These are phyloP conservation scores for Verticillium nubilum DNA, from an alignment of 2,329 filamentous ascomycete species.

Conservation along the genomic window DNA sequence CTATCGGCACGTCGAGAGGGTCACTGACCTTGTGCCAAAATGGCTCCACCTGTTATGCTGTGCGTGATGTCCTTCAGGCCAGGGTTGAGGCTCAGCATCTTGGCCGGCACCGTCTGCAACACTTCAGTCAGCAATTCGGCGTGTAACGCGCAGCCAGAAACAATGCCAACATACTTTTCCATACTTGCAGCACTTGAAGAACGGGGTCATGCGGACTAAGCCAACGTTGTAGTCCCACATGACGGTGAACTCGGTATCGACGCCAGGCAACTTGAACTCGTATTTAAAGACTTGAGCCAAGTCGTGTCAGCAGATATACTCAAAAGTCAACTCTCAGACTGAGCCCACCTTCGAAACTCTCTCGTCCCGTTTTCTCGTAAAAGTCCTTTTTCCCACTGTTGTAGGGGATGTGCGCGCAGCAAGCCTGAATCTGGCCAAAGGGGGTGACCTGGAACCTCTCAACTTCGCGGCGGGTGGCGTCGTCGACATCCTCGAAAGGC, in stretches of 20 bases:
- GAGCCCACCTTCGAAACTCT: slow-evolving; percentile 75
- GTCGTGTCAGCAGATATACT: not conserved
- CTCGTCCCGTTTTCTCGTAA: slow-evolving; percentile 76
- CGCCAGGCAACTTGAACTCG: slow-evolving; percentile 65
- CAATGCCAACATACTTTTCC: slow-evolving; percentile 60
- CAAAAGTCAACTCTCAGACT: not conserved
- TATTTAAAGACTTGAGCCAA: slow-evolving; percentile 69
- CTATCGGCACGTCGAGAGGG: not conserved
- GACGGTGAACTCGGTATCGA: slow-evolving; percentile 64
- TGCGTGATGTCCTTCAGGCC: slow-evolving; percentile 86
- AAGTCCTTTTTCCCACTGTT: slow-evolving; percentile 92
- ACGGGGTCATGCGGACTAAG: slow-evolving; percentile 86
- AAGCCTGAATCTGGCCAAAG: slow-evolving; percentile 54
- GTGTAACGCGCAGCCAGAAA: not conserved
- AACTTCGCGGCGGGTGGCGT: slow-evolving; percentile 51
- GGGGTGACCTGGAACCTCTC: slow-evolving; percentile 61
- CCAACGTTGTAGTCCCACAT: slow-evolving; percentile 99
- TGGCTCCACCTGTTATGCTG: slow-evolving; percentile 89
- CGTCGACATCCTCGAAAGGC: slow-evolving; percentile 64
- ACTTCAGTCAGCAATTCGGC: slow-evolving; percentile 1
- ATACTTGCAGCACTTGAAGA: slow-evolving; percentile 88
- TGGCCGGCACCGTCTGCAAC: slow-evolving; percentile 75
- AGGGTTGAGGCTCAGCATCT: slow-evolving; percentile 71
- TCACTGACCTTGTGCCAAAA: slow-evolving; percentile 76
- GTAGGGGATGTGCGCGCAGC: slow-evolving; percentile 79